Evolutionary conservation across 202 grass and related monocot genomes (phyloP), one percentile per base, ranked within the genome.

Genomic region (Panicum hallii): DNA sequence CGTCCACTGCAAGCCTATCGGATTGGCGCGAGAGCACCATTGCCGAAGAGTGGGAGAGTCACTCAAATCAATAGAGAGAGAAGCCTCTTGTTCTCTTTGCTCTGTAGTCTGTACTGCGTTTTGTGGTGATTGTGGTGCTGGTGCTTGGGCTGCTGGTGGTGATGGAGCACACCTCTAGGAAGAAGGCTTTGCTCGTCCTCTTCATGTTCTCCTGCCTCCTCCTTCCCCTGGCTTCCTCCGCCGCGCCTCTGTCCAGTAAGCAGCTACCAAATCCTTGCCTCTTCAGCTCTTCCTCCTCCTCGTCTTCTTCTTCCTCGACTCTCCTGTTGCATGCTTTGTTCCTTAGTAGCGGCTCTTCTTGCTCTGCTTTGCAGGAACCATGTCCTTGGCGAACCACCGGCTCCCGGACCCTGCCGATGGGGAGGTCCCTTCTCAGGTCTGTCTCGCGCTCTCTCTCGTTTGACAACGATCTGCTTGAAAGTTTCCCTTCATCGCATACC

Each of bases 181-280:
- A 67, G 83, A 91, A 70, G 79, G 74, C 16, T 44, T 22, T 88
- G 64, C 79, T 87, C 19, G 77, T 20, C 10, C 60, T 97, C 19
- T n/a, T 97, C 65, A 1, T 88, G 7, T 7, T 91, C 36, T 84
- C 78, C 13, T 80, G 77, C 58, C 89, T 93, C 28, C 74, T 91
- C 34, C 84, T 87, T 80, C 87, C 84, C 2, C 73, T 85, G 36
- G 79, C 13, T 34, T 77, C 89, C 78, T 84, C 87, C 43, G 93
- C 86, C 14, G 93, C 86, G 77, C 84, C 89, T 56, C 79, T 97
- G 80, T 91, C 91, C 49, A 91, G 94, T 97, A 88, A 93, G 86
- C 79, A 43, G 4, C 55, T 28, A 16, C 0, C 50, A 30, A 30
- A 45, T 68, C n/a, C 74, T 15, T 70, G 40, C 12, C 41, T 23